Conservation (phyloP, 2,329 filamentous ascomycete genomes). For the Aspergillus sp. region DNA sequence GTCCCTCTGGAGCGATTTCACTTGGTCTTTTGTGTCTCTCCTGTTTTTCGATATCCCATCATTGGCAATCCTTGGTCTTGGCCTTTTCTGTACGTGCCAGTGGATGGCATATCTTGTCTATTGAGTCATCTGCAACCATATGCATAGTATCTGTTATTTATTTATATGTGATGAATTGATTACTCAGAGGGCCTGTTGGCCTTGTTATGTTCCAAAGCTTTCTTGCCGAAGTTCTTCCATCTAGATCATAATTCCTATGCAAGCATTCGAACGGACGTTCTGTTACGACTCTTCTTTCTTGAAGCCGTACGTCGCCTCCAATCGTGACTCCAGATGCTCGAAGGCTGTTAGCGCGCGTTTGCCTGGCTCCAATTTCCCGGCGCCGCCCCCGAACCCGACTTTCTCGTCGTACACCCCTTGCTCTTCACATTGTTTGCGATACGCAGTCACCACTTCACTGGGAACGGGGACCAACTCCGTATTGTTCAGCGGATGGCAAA, state of each 20-base stretch:
- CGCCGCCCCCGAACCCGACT: constrained; percentile 44
- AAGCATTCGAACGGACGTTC: background rate
- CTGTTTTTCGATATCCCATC: constrained; percentile 7
- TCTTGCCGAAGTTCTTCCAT: background rate
- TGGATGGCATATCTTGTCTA: constrained; percentile 14
- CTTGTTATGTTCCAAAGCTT: background rate
- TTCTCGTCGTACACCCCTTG: constrained; percentile 31
- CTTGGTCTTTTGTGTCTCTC: constrained; percentile 13
- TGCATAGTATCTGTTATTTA: constrained; percentile 13
- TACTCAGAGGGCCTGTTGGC: constrained; percentile 6
- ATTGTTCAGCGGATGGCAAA: constrained; percentile 61
- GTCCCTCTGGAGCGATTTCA: constrained; percentile 22
- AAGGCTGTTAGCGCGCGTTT: constrained; percentile 53
- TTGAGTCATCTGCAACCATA: constrained; percentile 14
- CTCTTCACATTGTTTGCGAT: constrained; percentile 32
- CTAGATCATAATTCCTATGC: background rate
- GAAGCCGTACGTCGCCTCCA: constrained; percentile 59
- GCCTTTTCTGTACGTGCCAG: constrained; percentile 6
- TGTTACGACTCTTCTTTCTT: constrained; percentile 16
- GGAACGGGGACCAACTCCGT: constrained; percentile 56
- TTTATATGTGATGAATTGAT: constrained; percentile 11
- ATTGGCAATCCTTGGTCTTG: constrained; percentile 11
- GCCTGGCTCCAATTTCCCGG: constrained; percentile 30
- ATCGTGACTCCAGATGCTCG: constrained; percentile 57
- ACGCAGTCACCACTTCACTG: constrained; percentile 48